Percentiles rank a stretch among this genome's conserved stretches.
Conservation (phyloP, 768 basidiomycete species). For the Daedalea quercina region DNA sequence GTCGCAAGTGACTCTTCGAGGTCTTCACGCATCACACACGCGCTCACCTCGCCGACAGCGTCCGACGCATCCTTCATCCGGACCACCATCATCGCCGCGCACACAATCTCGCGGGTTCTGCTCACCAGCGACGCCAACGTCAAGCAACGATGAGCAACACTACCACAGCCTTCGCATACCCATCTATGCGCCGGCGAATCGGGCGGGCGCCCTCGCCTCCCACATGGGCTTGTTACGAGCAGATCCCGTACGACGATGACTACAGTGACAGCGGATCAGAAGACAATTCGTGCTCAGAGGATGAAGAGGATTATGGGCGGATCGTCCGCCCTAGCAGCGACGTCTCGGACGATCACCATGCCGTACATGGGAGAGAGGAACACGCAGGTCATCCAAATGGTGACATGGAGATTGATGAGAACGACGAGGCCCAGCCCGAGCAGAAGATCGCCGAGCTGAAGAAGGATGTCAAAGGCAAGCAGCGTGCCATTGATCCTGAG, state of each 20-base stretch:
- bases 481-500: constrained; percentile 67
- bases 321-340: constrained; percentile 19
- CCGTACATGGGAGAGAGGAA: constrained; percentile 21
- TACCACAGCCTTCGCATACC: constrained; percentile 14
- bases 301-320: constrained; percentile 55
- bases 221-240: constrained; percentile 88
- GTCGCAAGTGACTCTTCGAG: constrained; percentile 16
- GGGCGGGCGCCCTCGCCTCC: constrained; percentile 80
- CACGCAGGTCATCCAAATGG: constrained; percentile 25
- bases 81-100: constrained; percentile 16
- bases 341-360: constrained; percentile 17
- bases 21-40: constrained; percentile 12
- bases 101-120: no score
- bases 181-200: constrained; percentile 62
- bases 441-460: constrained; percentile 34
- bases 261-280: constrained; percentile 48
- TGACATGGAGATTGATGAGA: constrained; percentile 48
- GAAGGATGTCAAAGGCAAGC: constrained; percentile 75
- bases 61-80: constrained; percentile 11
- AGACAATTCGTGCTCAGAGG: constrained; percentile 66
- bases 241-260: constrained; percentile 68
- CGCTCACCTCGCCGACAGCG: constrained; percentile 10
- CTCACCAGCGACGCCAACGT: constrained; percentile 2
- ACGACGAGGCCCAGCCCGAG: constrained; percentile 28
- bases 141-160: constrained; percentile 17